Evolutionary conservation across 176 grass and related monocot species (phyloP).

Genomic region (Thinopyrum elongatum): DNA sequence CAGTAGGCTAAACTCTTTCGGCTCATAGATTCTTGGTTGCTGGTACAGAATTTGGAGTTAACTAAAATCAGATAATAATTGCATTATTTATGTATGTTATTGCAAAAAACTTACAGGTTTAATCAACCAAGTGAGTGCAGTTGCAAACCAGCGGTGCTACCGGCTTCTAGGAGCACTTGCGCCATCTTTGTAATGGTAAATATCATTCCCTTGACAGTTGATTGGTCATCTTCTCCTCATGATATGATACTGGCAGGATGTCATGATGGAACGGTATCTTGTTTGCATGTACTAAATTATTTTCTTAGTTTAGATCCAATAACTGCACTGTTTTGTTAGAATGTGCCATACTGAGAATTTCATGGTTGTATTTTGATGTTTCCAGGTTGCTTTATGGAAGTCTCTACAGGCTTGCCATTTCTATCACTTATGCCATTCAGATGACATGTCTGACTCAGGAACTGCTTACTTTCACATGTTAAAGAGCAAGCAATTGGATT

Average conservation of each 20-base stretch:
- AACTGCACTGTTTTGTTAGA: not conserved
- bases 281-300: constrained; percentile 13
- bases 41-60: no score
- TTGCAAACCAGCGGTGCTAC: no score
- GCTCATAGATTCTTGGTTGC: no score
- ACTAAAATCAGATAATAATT: no score
- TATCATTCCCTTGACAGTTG: constrained; percentile 96
- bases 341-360: not conserved
- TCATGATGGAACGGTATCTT: constrained; percentile 91
- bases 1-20: no score
- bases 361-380: constrained; percentile 22
- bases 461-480: constrained; percentile 1
- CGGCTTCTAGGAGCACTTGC: no score
- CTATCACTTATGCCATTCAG: not conserved
- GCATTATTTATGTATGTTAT: no score
- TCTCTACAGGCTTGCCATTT: constrained; percentile 40
- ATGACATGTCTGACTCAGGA: constrained; percentile 12
- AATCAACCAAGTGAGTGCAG: no score
- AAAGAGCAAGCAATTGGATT: constrained; percentile 19
- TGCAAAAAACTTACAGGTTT: no score
- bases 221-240: constrained; percentile 81
- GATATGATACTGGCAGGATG: constrained; percentile 98
- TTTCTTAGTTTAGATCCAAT: constrained; percentile 17
- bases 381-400: constrained; percentile 92
- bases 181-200: constrained; percentile 63